These are phyloP conservation scores for Kazachstania bromeliacearum DNA, from an alignment of 805 yeast genomes.

Conservation along the genomic window DNA sequence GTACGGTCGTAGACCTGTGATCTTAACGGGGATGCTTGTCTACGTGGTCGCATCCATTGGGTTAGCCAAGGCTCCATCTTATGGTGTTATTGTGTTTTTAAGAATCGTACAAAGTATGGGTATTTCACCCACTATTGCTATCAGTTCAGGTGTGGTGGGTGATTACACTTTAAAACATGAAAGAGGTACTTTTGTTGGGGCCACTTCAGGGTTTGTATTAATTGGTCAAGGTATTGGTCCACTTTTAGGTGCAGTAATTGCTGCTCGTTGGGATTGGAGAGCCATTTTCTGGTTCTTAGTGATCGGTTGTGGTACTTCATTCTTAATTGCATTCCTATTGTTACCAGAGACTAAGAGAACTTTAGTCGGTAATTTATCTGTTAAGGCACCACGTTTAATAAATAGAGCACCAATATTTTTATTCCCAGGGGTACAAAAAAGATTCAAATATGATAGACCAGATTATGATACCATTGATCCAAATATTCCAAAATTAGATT, in stretches of 20 bases:
- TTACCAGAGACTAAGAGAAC: conserved; percentile 70
- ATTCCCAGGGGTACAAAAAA: conserved; percentile 11
- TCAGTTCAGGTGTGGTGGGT: conserved; percentile 60
- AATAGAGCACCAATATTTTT: conserved; percentile 39
- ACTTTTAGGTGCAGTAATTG: conserved; percentile 40
- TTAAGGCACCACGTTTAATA: conserved; percentile 37
- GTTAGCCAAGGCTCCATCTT: conserved; percentile 48
- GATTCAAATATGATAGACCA: conserved; percentile 25
- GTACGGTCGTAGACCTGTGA: conserved; percentile 61
- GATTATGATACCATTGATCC: conserved; percentile 23
- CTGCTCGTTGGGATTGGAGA: conserved; percentile 53
- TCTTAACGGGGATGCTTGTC: conserved; percentile 44
- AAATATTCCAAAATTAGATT: conserved; percentile 22
- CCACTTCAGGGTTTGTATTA: conserved; percentile 52
- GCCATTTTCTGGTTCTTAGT: conserved; percentile 68
- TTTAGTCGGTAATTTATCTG: conserved; percentile 64
- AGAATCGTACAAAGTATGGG: conserved; percentile 67
- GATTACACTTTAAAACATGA: conserved; percentile 56
- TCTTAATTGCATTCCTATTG: conserved; percentile 28
- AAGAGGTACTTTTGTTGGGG: conserved; percentile 63
- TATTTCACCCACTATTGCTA: conserved; percentile 63
- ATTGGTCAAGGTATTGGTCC: conserved; percentile 76
- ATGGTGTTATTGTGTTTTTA: conserved; percentile 52
- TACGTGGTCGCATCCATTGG: conserved; percentile 57
- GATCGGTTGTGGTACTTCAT: conserved; percentile 46